Conservation (phyloP, 2,329 filamentous ascomycete species). For the Alternaria sp. region DNA sequence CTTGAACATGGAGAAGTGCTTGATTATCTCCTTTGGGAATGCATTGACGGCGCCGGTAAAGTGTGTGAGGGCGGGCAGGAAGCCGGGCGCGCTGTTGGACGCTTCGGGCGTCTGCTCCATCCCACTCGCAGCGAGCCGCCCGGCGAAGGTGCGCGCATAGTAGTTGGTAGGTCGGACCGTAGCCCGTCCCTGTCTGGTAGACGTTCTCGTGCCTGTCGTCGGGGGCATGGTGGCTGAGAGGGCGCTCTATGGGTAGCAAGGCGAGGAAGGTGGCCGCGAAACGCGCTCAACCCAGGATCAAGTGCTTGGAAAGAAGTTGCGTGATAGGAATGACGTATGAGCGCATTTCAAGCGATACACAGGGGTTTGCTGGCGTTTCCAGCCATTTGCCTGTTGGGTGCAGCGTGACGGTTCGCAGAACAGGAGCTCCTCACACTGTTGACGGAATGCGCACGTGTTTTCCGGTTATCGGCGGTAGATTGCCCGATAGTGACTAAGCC, state of each 20-base stretch:
- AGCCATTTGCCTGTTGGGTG: slow-evolving; percentile 27
- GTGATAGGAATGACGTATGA: slow-evolving; percentile 33
- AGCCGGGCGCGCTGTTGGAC: slow-evolving; percentile 55
- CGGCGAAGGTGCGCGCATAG: slow-evolving; percentile 60
- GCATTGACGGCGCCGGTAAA: slow-evolving; percentile 94
- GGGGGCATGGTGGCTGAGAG: slow-evolving; percentile 47
- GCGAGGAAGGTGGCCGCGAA: slow-evolving; percentile 26
- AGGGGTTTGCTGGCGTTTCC: slow-evolving; percentile 33
- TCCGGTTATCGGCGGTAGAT: slow-evolving; percentile 19
- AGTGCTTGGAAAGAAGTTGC: slow-evolving; percentile 26
- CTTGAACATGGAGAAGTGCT: slow-evolving; percentile 94
- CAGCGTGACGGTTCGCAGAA: slow-evolving; percentile 21
- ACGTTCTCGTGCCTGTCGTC: slow-evolving; percentile 48
- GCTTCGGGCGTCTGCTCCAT: slow-evolving; percentile 52
- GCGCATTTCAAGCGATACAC: slow-evolving; percentile 42
- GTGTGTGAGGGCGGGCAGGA: slow-evolving; percentile 72
- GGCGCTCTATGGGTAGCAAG: slow-evolving; percentile 29
- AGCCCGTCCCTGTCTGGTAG: slow-evolving; percentile 58
- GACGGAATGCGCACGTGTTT: slow-evolving; percentile 29
- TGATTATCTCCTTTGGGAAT: slow-evolving; percentile 91
- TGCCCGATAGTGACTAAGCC: slow-evolving; percentile 22
- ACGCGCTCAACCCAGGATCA: slow-evolving; percentile 31
- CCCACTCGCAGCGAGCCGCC: slow-evolving; percentile 47
- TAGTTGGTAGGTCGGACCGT: slow-evolving; percentile 60
- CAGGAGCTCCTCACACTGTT: slow-evolving; percentile 29